phyloP scores from a whole-genome alignment of 192 early-diverging fungal genomes.

The Dimargaris xerosporica region DNA sequence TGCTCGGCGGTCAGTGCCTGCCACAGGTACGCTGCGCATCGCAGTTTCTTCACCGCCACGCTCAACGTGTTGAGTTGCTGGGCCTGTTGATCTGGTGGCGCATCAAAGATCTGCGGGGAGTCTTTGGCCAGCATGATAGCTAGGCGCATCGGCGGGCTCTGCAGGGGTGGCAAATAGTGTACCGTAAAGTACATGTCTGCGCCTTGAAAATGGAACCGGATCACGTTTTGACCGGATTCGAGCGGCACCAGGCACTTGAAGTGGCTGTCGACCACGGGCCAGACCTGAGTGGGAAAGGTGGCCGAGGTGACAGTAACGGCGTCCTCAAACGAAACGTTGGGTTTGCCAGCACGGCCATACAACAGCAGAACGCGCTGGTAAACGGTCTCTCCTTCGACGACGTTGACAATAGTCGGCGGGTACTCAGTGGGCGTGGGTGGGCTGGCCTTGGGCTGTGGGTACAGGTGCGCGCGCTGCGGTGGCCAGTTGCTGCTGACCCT shows the following conservation, averaged over 20 bases:
- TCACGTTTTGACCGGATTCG: conserved; percentile 32
- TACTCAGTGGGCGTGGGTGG: neutral
- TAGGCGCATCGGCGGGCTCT: conserved; percentile 41
- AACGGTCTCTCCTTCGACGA: conserved; percentile 23
- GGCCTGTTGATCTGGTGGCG: conserved; percentile 32
- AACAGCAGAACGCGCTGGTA: conserved; percentile 32
- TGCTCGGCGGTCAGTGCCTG: conserved; percentile 58
- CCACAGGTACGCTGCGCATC: conserved; percentile 52
- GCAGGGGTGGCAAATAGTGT: conserved; percentile 28
- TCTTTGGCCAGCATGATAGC: conserved; percentile 40
- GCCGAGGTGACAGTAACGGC: neutral
- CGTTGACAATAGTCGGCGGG: conserved; percentile 13
- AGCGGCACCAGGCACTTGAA: conserved; percentile 45
- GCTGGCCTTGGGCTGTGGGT: neutral
- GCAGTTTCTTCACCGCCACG: conserved; percentile 34
- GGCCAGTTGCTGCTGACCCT: no score
- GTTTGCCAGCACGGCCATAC: conserved; percentile 19
- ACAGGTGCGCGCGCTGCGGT: neutral
- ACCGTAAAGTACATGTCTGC: conserved; percentile 22
- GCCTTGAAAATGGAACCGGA: conserved; percentile 32
- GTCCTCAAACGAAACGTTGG: conserved; percentile 16
- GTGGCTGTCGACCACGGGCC: conserved; percentile 35
- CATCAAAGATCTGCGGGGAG: conserved; percentile 39
- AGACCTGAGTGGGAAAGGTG: conserved; percentile 31
- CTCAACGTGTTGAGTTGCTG: conserved; percentile 28